Conservation (phyloP, 2,329 filamentous ascomycete genomes). For the Penicillium sp. region DNA sequence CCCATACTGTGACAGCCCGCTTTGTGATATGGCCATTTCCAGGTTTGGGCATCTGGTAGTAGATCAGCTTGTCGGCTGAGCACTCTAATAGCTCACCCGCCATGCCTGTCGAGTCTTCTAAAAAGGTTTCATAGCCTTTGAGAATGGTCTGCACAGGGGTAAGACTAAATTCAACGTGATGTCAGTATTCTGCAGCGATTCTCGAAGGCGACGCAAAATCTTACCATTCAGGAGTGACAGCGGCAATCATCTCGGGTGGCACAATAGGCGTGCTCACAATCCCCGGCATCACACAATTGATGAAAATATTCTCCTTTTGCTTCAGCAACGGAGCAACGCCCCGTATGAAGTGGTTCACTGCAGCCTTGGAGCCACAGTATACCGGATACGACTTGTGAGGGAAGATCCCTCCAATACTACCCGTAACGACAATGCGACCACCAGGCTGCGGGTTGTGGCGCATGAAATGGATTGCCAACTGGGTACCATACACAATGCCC, state of each 20-base stretch:
- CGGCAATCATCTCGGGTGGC: conserved; percentile 46
- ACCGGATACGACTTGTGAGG: conserved; percentile 50
- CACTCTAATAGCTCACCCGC: conserved; percentile 50
- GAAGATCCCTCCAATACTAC: conserved; percentile 46
- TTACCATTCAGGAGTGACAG: conserved; percentile 39
- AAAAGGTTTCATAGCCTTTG: conserved; percentile 47
- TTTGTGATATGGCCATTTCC: conserved; percentile 46
- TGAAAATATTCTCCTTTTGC: conserved; percentile 49
- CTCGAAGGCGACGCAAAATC: neutral
- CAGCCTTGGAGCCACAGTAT: conserved; percentile 55
- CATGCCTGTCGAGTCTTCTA: conserved; percentile 46
- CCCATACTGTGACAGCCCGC: conserved; percentile 51
- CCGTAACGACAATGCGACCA: conserved; percentile 49
- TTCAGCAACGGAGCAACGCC: conserved; percentile 42
- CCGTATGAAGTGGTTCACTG: conserved; percentile 45
- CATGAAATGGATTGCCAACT: conserved; percentile 56
- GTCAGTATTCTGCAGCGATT: neutral
- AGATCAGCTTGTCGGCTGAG: conserved; percentile 45
- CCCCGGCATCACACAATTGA: conserved; percentile 53
- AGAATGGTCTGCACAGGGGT: conserved; percentile 50
- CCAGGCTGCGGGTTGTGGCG: conserved; percentile 48
- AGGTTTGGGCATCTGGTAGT: conserved; percentile 38
- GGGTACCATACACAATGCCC: conserved; percentile 52
- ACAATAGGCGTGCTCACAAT: conserved; percentile 50
- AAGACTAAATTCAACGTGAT: conserved; percentile 21